Evolutionary conservation across 495 filamentous ascomycete species (phyloP), one percentile per base, ranked within the genome.

Genomic region (Filosporella fistucella): DNA sequence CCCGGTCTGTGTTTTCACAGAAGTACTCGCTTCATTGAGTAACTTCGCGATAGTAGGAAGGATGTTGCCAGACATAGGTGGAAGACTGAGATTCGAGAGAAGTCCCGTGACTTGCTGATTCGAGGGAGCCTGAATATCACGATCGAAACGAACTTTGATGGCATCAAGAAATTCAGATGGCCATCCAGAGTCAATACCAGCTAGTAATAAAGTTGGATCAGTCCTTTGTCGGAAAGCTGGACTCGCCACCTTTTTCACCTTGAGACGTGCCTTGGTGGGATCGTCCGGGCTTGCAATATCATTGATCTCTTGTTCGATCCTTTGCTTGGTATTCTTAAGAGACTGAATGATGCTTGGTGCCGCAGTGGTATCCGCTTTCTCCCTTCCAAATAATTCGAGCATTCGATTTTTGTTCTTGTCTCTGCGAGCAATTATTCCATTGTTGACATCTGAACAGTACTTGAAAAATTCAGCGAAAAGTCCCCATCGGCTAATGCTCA

Each of bases 151-250:
- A 2, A 26, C 11, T 28, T 3, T 11, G 18, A 35, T 8, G 0
- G 47, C 55, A 2, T 75, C 63, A 2, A 66, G 44, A 46, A 59
- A 80, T 37, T 78, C 72, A 1, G 22, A 10, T 1, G 66, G 64
- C 74, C 73, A 79, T 6, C 68, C 70, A 2, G 63, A 45, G 6
- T 61, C 42, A 16, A 78, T 55, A 5, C 68, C 70, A 0, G 60
- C 66, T 3, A 79, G 40, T 0, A 70, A 48, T 0, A 79, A 10
- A 4, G 72, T 77, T 4, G 77, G 76, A 41, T 80, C 76, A 1
- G 43, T 47, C 18, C 39, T 45, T 17, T 57, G 55, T 39, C 55
- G 58, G 44, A 66, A 74, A 3, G 36, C 16, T 7, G 48, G 26
- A 9, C 30, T n/a, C 49, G 59, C 20, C 21, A 29, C 21, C 33